These are phyloP conservation scores for Boletus sp. DNA, from an alignment of 768 basidiomycete genomes.

Conservation along the genomic window DNA sequence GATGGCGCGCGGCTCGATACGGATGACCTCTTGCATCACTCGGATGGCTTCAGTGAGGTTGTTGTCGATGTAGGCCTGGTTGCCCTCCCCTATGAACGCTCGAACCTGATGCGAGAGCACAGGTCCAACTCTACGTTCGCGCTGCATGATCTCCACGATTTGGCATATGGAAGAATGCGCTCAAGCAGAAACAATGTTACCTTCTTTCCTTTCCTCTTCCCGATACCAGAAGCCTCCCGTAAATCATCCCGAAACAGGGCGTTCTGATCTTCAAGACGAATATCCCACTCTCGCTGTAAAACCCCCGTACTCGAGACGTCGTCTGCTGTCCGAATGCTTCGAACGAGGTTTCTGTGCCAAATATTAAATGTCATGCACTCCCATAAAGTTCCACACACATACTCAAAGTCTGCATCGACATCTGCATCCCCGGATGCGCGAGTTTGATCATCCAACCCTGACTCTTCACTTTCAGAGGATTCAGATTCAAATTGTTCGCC, in stretches of 20 bases:
- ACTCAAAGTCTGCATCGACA: slow-evolving; percentile 25
- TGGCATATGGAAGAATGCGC: not conserved
- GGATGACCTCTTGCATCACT: slow-evolving; percentile 88
- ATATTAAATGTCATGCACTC: not conserved
- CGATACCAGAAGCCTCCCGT: slow-evolving; percentile 71
- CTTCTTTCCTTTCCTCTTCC: slow-evolving; percentile 47
- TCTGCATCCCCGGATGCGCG: slow-evolving; percentile 4
- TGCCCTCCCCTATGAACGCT: slow-evolving; percentile 70
- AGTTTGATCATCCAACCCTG: not conserved
- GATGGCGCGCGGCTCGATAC: slow-evolving; percentile 84
- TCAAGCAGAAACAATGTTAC: slow-evolving; percentile 23
- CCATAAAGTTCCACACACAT: not conserved
- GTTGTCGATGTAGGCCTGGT: slow-evolving; percentile 78
- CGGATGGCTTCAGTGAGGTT: slow-evolving; percentile 67
- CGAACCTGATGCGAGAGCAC: slow-evolving; percentile 19
- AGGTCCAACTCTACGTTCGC: slow-evolving; percentile 13
- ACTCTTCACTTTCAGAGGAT: slow-evolving; percentile 9
- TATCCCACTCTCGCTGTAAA: slow-evolving; percentile 71
- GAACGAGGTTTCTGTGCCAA: slow-evolving; percentile 58
- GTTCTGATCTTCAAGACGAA: slow-evolving; percentile 64
- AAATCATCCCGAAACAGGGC: slow-evolving; percentile 73
- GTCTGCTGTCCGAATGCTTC: slow-evolving; percentile 58
- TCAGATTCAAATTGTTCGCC: slow-evolving; percentile 9
- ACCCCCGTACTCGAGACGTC: slow-evolving; percentile 28
- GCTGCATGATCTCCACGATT: not conserved